Evolutionary conservation across 345 rosid genomes (phyloP).

Genomic region (Salix viminalis): DNA sequence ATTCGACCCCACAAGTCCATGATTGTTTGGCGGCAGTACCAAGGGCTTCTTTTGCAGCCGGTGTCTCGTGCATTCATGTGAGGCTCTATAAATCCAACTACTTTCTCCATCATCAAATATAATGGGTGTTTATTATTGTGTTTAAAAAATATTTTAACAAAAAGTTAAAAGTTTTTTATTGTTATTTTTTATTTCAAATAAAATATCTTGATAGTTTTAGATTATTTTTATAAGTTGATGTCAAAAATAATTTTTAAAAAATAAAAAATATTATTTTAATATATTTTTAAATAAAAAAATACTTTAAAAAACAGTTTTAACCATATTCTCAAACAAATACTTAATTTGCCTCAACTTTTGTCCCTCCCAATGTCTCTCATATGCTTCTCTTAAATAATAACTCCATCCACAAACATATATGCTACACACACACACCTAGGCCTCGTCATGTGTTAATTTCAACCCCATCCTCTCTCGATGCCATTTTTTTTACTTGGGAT

Average conservation of each 20-base stretch:
- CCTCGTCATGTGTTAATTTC: slow-evolving; percentile 33
- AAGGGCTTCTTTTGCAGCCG: slow-evolving; percentile 18
- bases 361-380: background rate
- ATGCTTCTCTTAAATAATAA: slow-evolving; percentile 7
- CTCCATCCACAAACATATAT: slow-evolving; percentile 1
- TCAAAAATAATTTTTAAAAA: no score
- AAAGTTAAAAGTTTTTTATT: no score
- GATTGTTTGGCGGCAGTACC: slow-evolving; percentile 23
- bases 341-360: slow-evolving; percentile 2
- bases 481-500: background rate
- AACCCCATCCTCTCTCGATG: background rate
- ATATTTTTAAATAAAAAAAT: no score
- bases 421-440: background rate
- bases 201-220: no score
- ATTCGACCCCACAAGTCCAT: slow-evolving; percentile 33
- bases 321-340: fast-evolving
- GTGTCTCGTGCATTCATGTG: slow-evolving; percentile 52
- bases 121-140: no score
- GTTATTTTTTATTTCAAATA: no score
- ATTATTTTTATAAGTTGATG: no score
- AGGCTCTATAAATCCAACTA: slow-evolving; percentile 32
- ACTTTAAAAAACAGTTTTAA: no score
- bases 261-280: no score
- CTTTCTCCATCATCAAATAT: slow-evolving; percentile 19
- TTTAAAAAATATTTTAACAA: no score